Conservation (phyloP, 129 eudicot species). For the Logfia minima region DNA sequence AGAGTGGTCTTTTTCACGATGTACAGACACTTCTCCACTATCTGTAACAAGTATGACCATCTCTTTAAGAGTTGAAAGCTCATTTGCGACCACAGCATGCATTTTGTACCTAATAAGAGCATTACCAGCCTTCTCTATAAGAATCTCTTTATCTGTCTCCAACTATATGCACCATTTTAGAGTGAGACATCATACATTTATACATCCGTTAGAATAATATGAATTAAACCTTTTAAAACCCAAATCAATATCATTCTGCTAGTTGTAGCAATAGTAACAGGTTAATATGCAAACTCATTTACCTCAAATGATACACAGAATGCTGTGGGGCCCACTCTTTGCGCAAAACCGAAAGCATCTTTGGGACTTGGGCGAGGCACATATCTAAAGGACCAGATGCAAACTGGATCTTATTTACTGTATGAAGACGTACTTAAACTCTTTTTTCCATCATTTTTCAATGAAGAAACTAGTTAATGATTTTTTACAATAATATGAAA, state of each 20-base stretch:
- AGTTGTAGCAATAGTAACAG: background rate
- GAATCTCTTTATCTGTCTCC: slow-evolving; percentile 77
- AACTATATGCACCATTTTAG: slow-evolving; percentile 45
- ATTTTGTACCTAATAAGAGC: slow-evolving; percentile 82
- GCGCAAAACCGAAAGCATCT: slow-evolving; percentile 83
- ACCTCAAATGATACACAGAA: slow-evolving; percentile 94
- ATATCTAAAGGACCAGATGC: slow-evolving; percentile 94
- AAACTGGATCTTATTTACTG: slow-evolving; percentile 82
- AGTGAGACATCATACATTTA: background rate
- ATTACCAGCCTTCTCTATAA: slow-evolving; percentile 68
- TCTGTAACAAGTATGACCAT: slow-evolving; percentile 65
- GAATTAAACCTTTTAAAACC: background rate
- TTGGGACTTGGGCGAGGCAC: slow-evolving; percentile 95
- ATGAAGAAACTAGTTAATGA: background rate
- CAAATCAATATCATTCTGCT: slow-evolving; percentile 5
- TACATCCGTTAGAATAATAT: background rate
- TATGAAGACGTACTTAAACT: background rate
- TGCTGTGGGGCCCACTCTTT: slow-evolving; percentile 86
- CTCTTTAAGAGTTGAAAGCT: slow-evolving; percentile 83
- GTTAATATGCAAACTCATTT: background rate
- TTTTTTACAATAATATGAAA: background rate
- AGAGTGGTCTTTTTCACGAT: slow-evolving; percentile 51
- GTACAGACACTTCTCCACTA: slow-evolving; percentile 48
- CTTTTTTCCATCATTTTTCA: background rate
- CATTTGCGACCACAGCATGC: slow-evolving; percentile 94